Base-by-base conservation (phyloP, 192 early-diverging fungal species). In the Coemansia sp. region DNA sequence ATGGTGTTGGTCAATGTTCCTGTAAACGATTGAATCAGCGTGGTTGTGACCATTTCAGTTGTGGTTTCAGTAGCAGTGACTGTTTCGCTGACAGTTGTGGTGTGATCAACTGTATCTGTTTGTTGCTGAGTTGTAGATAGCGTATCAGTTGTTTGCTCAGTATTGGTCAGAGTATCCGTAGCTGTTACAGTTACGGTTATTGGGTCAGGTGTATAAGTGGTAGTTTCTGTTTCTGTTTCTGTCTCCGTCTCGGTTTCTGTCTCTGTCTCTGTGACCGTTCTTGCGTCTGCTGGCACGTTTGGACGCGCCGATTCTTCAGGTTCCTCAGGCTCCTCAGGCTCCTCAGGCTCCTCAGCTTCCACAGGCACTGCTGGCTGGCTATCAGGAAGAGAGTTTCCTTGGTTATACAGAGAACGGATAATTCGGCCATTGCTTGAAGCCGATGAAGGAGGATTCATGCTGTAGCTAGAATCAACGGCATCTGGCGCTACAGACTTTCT, bases 21-120 rank as follows among this genome's bases (percentile, higher is more conserved):
- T n/a, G 46, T 48, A n/a, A 15, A 1, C 3, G 28, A 28, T 13
- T 48, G 46, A 3, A 48, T 28, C 6, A 48, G 10, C 8, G 46
- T 48, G 23, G 46, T n/a, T 15, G 46, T 48, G 6, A 48, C n/a
- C 13, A 19, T 28, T 28, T 48, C 46, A 3, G 28, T 55, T 21
- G 30, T 30, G 0, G 51, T 53, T 4, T 6, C 50, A 20, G 59
- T 53, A 18, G 41, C 14, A 47, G 53, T 55, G 2, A 28, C 21
- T 16, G 53, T 51, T 50, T 48, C 46, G 28, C 46, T 48, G 38
- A 41, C 38, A 16, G 47, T 40, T 18, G 46, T 59, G 5, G 49
- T 50, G 15, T 48, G 46, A 13, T 48, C 46, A 48, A 19, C 0
- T 6, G 46, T 48, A 0, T 21, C 13, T 6, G 46, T 48, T 13